Percentiles rank a stretch among this genome's conserved stretches.
These are phyloP conservation scores for Kodamaea hsintzibuensis DNA, from an alignment of 805 yeast genomes.

Conservation along the genomic window DNA sequence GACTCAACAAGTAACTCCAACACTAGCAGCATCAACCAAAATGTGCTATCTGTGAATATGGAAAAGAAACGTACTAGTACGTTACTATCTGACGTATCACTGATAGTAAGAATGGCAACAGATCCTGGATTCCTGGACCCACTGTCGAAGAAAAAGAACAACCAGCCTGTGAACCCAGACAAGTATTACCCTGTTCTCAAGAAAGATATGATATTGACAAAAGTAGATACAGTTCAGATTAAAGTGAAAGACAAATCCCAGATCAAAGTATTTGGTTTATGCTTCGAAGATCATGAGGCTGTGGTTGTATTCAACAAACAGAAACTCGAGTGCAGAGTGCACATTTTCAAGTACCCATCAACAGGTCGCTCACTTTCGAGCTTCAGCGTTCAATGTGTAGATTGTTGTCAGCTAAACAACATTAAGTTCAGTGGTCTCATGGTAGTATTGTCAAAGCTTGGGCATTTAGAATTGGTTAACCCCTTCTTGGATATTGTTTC, in stretches of 20 bases:
- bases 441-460: conserved; percentile 29
- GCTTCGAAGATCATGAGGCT: conserved; percentile 59
- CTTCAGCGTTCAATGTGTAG: conserved; percentile 30
- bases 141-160: conserved; percentile 16
- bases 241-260: conserved; percentile 26
- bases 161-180: conserved; percentile 22
- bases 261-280: conserved; percentile 39
- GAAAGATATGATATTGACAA: conserved; percentile 73
- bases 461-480: conserved; percentile 38
- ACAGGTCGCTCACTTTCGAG: conserved; percentile 30
- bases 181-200: conserved; percentile 32
- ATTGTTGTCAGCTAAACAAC: conserved; percentile 40
- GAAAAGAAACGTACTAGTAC: conserved; percentile 48
- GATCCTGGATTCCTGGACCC: conserved; percentile 26
- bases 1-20: conserved; percentile 5
- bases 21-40: conserved; percentile 15
- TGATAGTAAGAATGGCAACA: conserved; percentile 47
- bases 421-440: conserved; percentile 45
- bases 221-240: conserved; percentile 45
- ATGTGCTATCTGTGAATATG: conserved; percentile 35
- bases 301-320: conserved; percentile 52
- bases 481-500: conserved; percentile 58
- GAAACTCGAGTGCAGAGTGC: conserved; percentile 46
- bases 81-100: conserved; percentile 41
- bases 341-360: conserved; percentile 46